These are phyloP conservation scores for Colletotrichum magnum DNA, from an alignment of 2,329 filamentous ascomycete genomes.

Conservation along the genomic window DNA sequence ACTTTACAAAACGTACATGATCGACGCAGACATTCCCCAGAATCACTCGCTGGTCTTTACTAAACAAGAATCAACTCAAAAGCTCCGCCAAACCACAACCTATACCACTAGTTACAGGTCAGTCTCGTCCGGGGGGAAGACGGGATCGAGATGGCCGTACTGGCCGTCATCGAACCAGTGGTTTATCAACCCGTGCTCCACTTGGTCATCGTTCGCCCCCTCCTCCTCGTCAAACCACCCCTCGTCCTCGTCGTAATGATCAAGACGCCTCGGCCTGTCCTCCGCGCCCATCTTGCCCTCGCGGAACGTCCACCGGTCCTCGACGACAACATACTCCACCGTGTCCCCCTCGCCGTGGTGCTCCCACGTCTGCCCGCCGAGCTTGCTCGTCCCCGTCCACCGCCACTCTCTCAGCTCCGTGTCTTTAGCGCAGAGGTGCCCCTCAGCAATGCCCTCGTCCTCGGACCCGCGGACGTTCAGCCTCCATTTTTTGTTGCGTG, in stretches of 20 bases:
- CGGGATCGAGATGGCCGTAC: background rate
- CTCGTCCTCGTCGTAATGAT: background rate
- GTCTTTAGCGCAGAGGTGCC: constrained; percentile 22
- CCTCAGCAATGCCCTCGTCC: background rate
- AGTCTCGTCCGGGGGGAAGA: too few species aligned
- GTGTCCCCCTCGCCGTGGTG: constrained; percentile 27
- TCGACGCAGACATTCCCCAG: too few species aligned
- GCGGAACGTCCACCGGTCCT: constrained; percentile 27
- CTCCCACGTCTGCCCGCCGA: constrained; percentile 17
- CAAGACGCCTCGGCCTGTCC: background rate
- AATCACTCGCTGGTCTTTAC: too few species aligned
- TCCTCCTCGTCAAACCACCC: background rate
- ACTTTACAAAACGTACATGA: too few species aligned
- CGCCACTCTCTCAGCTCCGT: constrained; percentile 26
- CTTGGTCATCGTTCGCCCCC: background rate
- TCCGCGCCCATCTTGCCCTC: constrained; percentile 18
- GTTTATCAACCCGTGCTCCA: background rate
- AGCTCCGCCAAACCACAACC: too few species aligned
- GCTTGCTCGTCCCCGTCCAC: constrained; percentile 24
- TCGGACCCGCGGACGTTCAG: constrained; percentile 2
- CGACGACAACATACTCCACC: constrained; percentile 34
- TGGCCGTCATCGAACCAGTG: background rate
- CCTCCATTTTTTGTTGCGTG: constrained; percentile 38
- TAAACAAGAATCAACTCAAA: too few species aligned
- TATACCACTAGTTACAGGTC: too few species aligned